Evolutionary conservation across 257 asterid genomes (phyloP).

Genomic region (Knoxia roxburghii): DNA sequence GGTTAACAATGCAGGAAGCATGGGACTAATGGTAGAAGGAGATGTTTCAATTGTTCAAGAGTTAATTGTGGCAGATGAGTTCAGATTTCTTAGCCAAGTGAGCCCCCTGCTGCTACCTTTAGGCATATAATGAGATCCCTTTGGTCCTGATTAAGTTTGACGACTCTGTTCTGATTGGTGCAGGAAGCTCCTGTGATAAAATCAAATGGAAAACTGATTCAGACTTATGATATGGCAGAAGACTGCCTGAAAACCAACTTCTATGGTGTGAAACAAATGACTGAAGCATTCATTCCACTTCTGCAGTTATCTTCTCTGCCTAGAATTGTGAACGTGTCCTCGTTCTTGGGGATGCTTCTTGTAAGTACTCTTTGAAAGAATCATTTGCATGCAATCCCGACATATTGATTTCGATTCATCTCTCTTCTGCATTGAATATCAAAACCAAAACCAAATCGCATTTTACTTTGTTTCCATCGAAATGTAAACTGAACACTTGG

Average conservation of each 20-base stretch:
- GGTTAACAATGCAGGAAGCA: slow-evolving; percentile 31
- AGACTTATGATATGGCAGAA: slow-evolving; percentile 21
- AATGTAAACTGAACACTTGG: no score
- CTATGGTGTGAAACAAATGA: slow-evolving; percentile 21
- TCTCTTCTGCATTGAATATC: not conserved
- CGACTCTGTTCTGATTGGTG: not conserved
- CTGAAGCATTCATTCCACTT: slow-evolving; percentile 25
- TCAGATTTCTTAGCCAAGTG: not conserved
- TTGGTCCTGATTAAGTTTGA: no score
- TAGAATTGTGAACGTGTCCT: slow-evolving; percentile 29
- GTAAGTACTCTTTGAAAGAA: not conserved
- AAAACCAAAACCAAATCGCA: no score
- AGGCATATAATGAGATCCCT: no score
- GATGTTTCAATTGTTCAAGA: slow-evolving; percentile 6
- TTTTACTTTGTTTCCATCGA: no score
- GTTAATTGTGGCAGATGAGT: slow-evolving; percentile 6
- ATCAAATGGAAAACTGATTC: slow-evolving; percentile 15
- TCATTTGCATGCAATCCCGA: not conserved
- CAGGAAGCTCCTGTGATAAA: slow-evolving; percentile 19
- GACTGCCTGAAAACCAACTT: slow-evolving; percentile 22
- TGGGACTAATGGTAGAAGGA: slow-evolving; percentile 21
- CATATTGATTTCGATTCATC: not conserved
- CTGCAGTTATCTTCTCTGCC: slow-evolving; percentile 21
- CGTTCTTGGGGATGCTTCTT: slow-evolving; percentile 21
- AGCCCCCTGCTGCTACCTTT: no score